Conservation (phyloP, 345 rosid genomes). For the Euclidium syriacum region DNA sequence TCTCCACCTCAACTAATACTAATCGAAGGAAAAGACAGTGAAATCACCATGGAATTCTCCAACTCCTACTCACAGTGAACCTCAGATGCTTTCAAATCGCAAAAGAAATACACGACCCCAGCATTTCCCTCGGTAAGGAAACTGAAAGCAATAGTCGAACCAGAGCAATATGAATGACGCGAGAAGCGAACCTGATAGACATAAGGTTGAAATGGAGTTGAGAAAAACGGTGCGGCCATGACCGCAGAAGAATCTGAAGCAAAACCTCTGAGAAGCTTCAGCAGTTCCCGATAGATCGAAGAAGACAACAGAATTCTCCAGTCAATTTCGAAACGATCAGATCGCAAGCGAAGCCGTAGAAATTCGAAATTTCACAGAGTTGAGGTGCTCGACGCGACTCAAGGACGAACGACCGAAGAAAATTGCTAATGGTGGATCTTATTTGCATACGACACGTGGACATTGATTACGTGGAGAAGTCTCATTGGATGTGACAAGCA, state of each 20-base stretch:
- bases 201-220: conserved; percentile 95
- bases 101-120: not conserved
- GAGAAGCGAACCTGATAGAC: conserved; percentile 71
- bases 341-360: not conserved
- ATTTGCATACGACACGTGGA: conserved; percentile 16
- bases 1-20: not conserved
- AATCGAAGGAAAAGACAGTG: not conserved
- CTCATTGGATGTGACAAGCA: conserved; percentile 2
- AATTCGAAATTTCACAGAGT: not conserved
- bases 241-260: conserved; percentile 11
- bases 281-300: conserved; percentile 5
- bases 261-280: not conserved
- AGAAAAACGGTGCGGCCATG: conserved; percentile 97
- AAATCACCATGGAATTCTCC: not conserved
- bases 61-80: not conserved
- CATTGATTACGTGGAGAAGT: not conserved
- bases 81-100: not conserved
- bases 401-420: conserved; percentile 4
- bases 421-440: not conserved
- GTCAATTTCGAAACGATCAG: not conserved
- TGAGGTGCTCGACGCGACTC: not conserved
- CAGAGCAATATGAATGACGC: not conserved
- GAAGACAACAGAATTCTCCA: not conserved
- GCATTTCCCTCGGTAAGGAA: not conserved
- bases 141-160: not conserved